Evolutionary conservation across 2,329 filamentous ascomycete genomes (phyloP).

Genomic region (Aspergillus ruber): DNA sequence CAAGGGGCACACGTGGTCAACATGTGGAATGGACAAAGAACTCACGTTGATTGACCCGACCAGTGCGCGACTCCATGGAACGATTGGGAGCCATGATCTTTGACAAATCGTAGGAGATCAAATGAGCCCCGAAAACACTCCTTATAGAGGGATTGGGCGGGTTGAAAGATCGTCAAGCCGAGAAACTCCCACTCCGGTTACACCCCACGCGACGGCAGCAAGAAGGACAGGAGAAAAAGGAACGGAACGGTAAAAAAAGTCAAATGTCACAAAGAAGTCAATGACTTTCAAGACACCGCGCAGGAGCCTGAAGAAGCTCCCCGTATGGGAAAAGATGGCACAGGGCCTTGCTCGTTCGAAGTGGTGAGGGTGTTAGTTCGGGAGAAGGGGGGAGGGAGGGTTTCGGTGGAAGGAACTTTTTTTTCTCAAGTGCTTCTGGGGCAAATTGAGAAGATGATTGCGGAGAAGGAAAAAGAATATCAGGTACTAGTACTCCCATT

Average conservation of each 20-base stretch:
- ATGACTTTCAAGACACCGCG: neutral
- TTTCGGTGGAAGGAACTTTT: constrained; percentile 23
- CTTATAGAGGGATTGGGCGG: constrained; percentile 4
- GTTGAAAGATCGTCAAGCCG: constrained; percentile 4
- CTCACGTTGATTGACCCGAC: constrained; percentile 46
- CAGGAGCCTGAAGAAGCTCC: neutral
- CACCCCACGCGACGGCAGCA: constrained; percentile 10
- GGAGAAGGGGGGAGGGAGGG: constrained; percentile 16
- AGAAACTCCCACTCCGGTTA: constrained; percentile 4
- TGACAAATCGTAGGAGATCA: constrained; percentile 1
- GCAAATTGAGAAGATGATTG: constrained; percentile 10
- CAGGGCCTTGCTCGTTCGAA: constrained; percentile 2
- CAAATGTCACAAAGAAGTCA: constrained; percentile 6
- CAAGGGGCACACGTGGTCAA: constrained; percentile 6
- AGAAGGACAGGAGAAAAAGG: constrained; percentile 9
- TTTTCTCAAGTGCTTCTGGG: constrained; percentile 10
- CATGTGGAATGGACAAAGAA: constrained; percentile 17
- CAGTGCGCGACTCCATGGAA: constrained; percentile 43
- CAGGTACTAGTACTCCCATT: constrained; percentile 33
- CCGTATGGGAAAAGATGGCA: constrained; percentile 4
- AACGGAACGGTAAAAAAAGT: constrained; percentile 4
- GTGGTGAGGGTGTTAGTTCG: constrained; percentile 7
- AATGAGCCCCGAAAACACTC: neutral
- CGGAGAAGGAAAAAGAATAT: constrained; percentile 12
- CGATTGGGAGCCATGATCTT: constrained; percentile 36